phyloP scores from a whole-genome alignment of 768 basidiomycete species.

The Clavulina sp. region DNA sequence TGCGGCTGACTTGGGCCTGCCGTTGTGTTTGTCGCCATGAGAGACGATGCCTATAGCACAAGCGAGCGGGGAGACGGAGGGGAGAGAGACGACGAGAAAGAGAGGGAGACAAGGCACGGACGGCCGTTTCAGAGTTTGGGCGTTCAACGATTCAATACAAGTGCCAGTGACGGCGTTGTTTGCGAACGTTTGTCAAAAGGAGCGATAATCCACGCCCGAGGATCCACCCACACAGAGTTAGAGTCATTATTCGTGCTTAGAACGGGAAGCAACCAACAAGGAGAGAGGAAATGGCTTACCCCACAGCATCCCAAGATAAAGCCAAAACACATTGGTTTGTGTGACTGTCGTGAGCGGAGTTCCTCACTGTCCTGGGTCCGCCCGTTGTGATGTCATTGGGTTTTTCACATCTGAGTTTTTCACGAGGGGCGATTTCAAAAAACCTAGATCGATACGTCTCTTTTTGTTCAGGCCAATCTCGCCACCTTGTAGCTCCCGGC shows the following conservation, averaged over 20 bases:
- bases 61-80: not conserved
- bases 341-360: too few species aligned
- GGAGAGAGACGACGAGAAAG: not conserved
- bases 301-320: not conserved
- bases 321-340: not conserved
- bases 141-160: not conserved
- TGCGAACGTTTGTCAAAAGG: not conserved
- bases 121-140: not conserved
- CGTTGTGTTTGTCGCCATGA: not conserved
- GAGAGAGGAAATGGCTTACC: not conserved
- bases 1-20: too few species aligned
- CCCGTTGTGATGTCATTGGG: too few species aligned
- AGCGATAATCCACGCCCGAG: not conserved
- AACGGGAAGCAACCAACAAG: not conserved
- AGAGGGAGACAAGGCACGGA: not conserved
- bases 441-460: too few species aligned
- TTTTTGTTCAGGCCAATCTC: too few species aligned
- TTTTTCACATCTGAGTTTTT: too few species aligned
- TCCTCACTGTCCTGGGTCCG: too few species aligned
- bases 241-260: too few species aligned
- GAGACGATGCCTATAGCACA: not conserved
- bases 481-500: too few species aligned
- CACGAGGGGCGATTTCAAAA: too few species aligned
- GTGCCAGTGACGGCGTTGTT: not conserved
- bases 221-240: not conserved